Evolutionary conservation across 371 early-diverging fungal species (phyloP).

Genomic region (Mortierella sp.): DNA sequence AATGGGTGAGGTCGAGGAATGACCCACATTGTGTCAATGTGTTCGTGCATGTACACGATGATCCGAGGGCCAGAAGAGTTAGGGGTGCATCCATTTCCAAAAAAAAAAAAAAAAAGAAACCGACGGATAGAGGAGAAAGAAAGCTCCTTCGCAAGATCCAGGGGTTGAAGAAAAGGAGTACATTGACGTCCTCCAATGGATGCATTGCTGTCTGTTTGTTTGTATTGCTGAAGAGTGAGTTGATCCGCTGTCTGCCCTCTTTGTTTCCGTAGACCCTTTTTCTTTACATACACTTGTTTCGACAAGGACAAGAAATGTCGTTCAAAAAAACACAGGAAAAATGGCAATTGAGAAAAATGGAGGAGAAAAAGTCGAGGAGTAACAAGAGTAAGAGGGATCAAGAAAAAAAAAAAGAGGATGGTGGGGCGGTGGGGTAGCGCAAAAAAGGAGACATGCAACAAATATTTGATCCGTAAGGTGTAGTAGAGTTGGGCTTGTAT

Average conservation of each 20-base stretch:
- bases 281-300: not conserved
- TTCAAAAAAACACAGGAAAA: not conserved
- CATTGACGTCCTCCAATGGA: not conserved
- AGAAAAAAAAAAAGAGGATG: not conserved
- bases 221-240: not conserved
- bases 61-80: constrained; percentile 1
- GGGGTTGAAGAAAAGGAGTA: not conserved
- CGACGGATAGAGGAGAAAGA: not conserved
- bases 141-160: constrained; percentile 1
- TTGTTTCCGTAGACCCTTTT: too few relatives aligned
- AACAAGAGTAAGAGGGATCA: not conserved
- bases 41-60: not conserved
- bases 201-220: not conserved
- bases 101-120: too few relatives aligned
- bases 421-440: not conserved
- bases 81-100: not conserved
- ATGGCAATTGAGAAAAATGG: not conserved
- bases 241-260: not conserved
- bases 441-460: not conserved
- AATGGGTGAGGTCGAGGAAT: not conserved
- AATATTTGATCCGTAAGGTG: not conserved
- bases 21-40: not conserved
- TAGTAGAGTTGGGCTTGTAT: not conserved
- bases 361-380: not conserved
- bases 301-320: not conserved